Conservation (phyloP, 1,139 yeast genomes). For the Taiozyma sp. region DNA sequence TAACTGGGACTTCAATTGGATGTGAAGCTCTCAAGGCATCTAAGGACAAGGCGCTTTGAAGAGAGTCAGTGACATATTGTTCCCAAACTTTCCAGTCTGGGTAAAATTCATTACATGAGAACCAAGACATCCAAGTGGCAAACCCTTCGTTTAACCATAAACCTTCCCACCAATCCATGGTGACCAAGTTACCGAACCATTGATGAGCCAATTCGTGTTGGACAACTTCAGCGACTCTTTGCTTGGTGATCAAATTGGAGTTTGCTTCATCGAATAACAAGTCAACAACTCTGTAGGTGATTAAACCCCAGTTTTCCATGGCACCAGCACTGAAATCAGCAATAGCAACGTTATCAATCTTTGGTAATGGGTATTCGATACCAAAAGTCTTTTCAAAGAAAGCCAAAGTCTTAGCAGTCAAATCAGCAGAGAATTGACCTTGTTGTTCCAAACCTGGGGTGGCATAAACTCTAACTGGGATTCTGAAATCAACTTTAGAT, state of each 20-base stretch:
- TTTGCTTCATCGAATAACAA: conserved; percentile 55
- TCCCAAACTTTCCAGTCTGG: conserved; percentile 76
- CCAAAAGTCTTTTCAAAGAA: conserved; percentile 62
- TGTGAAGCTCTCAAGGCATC: conserved; percentile 73
- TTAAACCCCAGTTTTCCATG: conserved; percentile 78
- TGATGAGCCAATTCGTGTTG: conserved; percentile 82
- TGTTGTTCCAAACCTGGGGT: conserved; percentile 61
- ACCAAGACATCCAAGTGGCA: conserved; percentile 77
- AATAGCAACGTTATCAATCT: conserved; percentile 68
- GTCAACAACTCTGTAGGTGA: conserved; percentile 69
- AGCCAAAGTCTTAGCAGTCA: conserved; percentile 62
- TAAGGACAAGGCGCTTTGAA: conserved; percentile 57
- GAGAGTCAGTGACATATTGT: conserved; percentile 54
- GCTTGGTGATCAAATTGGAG: conserved; percentile 48
- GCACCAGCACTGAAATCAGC: conserved; percentile 77
- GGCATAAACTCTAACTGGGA: conserved; percentile 66
- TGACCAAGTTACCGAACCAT: conserved; percentile 80
- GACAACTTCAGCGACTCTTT: conserved; percentile 72
- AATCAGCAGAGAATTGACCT: conserved; percentile 58
- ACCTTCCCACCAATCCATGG: conserved; percentile 87
- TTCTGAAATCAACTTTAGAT: conserved; percentile 28
- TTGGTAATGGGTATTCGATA: conserved; percentile 65
- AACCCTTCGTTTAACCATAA: conserved; percentile 82
- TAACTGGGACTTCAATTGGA: conserved; percentile 73
- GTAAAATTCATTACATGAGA: conserved; percentile 55